phyloP scores from a whole-genome alignment of 257 asterid genomes.

The Solanum megistacrolobum region DNA sequence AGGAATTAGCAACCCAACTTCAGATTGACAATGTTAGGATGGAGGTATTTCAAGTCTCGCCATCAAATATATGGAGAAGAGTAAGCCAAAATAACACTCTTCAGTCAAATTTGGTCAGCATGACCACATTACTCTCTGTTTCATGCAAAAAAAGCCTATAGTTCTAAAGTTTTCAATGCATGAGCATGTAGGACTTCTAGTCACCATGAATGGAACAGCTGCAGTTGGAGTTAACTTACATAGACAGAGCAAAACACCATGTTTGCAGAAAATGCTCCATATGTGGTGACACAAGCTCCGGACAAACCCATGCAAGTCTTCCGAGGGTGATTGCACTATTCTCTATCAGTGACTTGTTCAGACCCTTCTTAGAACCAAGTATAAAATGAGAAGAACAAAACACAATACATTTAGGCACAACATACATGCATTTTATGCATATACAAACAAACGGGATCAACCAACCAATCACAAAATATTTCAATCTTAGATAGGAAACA shows the following conservation, averaged over 20 bases:
- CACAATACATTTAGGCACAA: background rate
- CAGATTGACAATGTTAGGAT: background rate
- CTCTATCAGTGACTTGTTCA: conserved; percentile 86
- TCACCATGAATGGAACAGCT: background rate
- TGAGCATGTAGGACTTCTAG: background rate
- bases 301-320: conserved; percentile 89
- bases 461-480: background rate
- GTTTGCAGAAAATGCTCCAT: conserved; percentile 96
- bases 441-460: background rate
- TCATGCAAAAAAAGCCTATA: background rate
- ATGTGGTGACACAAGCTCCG: conserved; percentile 87
- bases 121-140: background rate
- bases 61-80: background rate
- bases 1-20: background rate
- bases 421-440: background rate
- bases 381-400: conserved; percentile 13
- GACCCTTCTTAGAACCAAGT: conserved; percentile 36
- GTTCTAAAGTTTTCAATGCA: background rate
- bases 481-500: background rate
- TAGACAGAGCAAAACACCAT: conserved; percentile 86
- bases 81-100: background rate
- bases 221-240: conserved; percentile 36
- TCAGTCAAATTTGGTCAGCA: background rate
- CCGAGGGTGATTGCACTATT: conserved; percentile 93
- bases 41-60: background rate